Percentiles rank a stretch among this genome's conserved stretches.
Evolutionary conservation across 768 basidiomycete genomes (phyloP).

Genomic region (Lentinula guzmanii): DNA sequence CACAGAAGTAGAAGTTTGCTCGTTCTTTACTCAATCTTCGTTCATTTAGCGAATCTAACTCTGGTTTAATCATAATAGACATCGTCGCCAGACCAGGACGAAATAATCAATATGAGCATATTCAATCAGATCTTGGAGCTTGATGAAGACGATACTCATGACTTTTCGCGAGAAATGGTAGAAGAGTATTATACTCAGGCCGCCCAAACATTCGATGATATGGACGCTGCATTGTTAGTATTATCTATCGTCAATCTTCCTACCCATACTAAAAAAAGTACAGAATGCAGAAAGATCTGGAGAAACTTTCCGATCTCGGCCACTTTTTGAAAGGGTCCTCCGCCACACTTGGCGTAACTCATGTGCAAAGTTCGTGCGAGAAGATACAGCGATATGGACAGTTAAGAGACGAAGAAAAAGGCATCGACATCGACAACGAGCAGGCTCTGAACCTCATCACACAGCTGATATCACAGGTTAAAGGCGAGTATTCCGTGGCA

Average conservation of each 20-base stretch:
- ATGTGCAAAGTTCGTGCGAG: conserved; percentile 83
- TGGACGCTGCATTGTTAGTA: conserved; percentile 78
- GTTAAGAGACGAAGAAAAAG: conserved; percentile 49
- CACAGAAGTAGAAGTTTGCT: background rate
- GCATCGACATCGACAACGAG: conserved; percentile 30
- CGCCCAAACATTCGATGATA: conserved; percentile 62
- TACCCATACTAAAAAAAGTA: conserved; percentile 8
- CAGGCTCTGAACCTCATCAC: conserved; percentile 58
- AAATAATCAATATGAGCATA: conserved; percentile 69
- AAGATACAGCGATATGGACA: conserved; percentile 86
- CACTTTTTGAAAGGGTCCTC: conserved; percentile 98
- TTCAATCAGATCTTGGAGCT: conserved; percentile 88
- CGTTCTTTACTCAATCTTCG: background rate
- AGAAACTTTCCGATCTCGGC: conserved; percentile 64
- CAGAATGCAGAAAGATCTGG: conserved; percentile 57
- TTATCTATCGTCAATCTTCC: conserved; percentile 5
- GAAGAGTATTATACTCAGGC: conserved; percentile 81
- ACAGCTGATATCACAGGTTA: conserved; percentile 50
- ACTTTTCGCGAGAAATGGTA: conserved; percentile 79
- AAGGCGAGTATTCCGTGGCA: conserved; percentile 64
- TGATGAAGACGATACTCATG: conserved; percentile 64
- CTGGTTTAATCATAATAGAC: background rate
- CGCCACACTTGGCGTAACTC: conserved; percentile 80
- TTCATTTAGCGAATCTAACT: background rate
- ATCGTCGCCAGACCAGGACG: conserved; percentile 2